These are phyloP conservation scores for Pyrenophora tritici-repentis DNA, from an alignment of 2,329 filamentous ascomycete species.

Conservation along the genomic window DNA sequence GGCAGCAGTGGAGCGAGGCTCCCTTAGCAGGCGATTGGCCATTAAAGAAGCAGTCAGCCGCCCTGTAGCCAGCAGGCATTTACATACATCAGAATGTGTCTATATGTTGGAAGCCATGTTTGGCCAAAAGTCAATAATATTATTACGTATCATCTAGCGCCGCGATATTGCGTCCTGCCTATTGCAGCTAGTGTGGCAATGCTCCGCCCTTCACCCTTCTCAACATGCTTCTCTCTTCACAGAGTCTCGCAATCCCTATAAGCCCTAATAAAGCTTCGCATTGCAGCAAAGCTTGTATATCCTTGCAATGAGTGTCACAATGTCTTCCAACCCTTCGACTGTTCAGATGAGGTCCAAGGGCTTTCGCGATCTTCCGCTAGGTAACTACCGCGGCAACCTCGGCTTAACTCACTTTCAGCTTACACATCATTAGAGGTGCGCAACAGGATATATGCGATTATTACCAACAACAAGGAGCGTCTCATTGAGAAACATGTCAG, in stretches of 20 bases:
- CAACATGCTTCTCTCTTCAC: slow-evolving; percentile 3
- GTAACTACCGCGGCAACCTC: slow-evolving; percentile 12
- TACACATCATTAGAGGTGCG: slow-evolving; percentile 12
- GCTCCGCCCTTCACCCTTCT: slow-evolving; percentile 9
- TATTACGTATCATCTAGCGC: slow-evolving; percentile 12
- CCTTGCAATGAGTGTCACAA: slow-evolving; percentile 3
- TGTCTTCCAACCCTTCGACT: slow-evolving; percentile 12
- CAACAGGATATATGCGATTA: slow-evolving; percentile 14
- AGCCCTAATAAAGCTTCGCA: slow-evolving; percentile 8
- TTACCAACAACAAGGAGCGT: slow-evolving; percentile 10
- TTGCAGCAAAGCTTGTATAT: slow-evolving; percentile 1
- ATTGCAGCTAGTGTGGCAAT: slow-evolving; percentile 3
- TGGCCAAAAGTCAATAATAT: slow-evolving; percentile 1
- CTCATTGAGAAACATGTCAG: slow-evolving; percentile 14
- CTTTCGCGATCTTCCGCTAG: slow-evolving; percentile 13
- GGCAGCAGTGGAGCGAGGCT: no score
- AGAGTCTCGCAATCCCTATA: neutral
- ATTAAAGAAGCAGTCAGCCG: no score
- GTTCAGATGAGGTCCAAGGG: slow-evolving; percentile 5
- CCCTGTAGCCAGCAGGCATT: no score
- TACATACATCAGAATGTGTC: neutral
- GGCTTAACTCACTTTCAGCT: slow-evolving; percentile 8
- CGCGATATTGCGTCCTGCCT: slow-evolving; percentile 11
- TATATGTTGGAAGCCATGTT: neutral
- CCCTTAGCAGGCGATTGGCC: no score